These are phyloP conservation scores for Pleurotus cornucopiae DNA, from an alignment of 768 basidiomycete genomes.

Conservation along the genomic window DNA sequence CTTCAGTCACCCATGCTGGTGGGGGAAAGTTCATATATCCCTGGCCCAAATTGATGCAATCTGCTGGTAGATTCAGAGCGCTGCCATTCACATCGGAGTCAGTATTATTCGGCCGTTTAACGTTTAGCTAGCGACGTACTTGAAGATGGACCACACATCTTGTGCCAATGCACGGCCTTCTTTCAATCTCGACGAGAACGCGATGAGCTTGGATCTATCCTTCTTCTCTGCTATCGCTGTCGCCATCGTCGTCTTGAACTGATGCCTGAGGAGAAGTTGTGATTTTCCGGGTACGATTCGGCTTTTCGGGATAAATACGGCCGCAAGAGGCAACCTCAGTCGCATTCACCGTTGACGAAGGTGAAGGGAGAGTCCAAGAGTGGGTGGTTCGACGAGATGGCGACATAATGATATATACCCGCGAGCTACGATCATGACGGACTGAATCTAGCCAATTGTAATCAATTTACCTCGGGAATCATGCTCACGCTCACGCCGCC, in stretches of 20 bases:
- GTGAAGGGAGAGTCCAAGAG: not conserved
- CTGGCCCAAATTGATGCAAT: conserved; percentile 95
- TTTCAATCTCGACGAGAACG: conserved; percentile 66
- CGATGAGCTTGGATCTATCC: conserved; percentile 51
- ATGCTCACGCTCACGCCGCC: too few relatives aligned
- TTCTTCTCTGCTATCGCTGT: not conserved
- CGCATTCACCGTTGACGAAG: not conserved
- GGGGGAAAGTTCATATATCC: conserved; percentile 94
- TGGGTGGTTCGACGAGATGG: not conserved
- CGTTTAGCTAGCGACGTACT: conserved; percentile 37
- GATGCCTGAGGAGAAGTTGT: not conserved
- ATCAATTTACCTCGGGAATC: too few relatives aligned
- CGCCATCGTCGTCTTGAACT: not conserved
- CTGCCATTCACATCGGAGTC: conserved; percentile 34
- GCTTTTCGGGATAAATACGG: conserved; percentile 3
- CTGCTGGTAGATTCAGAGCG: conserved; percentile 80
- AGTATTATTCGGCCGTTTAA: not conserved
- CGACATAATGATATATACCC: not conserved
- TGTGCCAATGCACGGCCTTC: conserved; percentile 75
- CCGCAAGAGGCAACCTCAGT: not conserved
- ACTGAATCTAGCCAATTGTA: not conserved
- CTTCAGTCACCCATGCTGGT: conserved; percentile 72
- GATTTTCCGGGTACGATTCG: not conserved
- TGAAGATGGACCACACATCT: conserved; percentile 93
- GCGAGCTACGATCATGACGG: not conserved